Base-by-base conservation (phyloP, 805 yeast species). In the Wickerhamiella domercqiae region DNA sequence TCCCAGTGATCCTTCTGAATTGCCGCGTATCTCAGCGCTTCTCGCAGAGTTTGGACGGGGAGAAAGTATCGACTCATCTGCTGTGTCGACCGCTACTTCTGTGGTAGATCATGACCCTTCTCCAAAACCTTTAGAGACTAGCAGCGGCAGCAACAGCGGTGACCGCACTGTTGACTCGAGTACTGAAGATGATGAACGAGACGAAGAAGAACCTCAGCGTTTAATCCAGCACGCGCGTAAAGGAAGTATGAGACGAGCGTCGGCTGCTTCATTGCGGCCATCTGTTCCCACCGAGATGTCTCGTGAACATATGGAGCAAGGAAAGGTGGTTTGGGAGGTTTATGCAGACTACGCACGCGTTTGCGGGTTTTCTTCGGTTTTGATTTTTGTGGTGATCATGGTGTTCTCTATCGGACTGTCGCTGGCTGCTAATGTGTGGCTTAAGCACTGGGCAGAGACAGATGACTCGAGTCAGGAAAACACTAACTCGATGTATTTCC, bases 361-460 rank as follows among this genome's bases (percentile, higher is more conserved):
- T 0, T 86, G 95, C 62, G 82, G 82, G 44, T 69, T 78, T 6
- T 59, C 52, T 35, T 72, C 71, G 43, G 93, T 84, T 14, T 19
- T 64, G 0, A 48, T 78, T 2, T 77, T 75, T 53, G 47, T 83
- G 36, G 37, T 53, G 0, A 65, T 73, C 45, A 66, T 79, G 43
- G 51, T 78, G n/a, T 34, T 68, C 4, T 67, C 81, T 0, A 78
- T 72, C 68, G 53, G 67, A 7, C 51, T 75, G 35, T 68, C 75
- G 40, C 87, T 82, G 36, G 61, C 62, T 32, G 75, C 84, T 26
- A 84, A 77, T 54, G 71, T 87, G 38, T 90, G 99, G 99, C 70
- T 90, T 51, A 90, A 90, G 57, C 82, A 82, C 57, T 90, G 98
- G 98, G 81, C 97, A 9, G 99, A 90, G 55, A 71, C 78, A 17